Percentiles rank a stretch among this genome's conserved stretches.
These are phyloP conservation scores for Saturnispora sekii DNA, from an alignment of 805 yeast genomes.

Conservation along the genomic window DNA sequence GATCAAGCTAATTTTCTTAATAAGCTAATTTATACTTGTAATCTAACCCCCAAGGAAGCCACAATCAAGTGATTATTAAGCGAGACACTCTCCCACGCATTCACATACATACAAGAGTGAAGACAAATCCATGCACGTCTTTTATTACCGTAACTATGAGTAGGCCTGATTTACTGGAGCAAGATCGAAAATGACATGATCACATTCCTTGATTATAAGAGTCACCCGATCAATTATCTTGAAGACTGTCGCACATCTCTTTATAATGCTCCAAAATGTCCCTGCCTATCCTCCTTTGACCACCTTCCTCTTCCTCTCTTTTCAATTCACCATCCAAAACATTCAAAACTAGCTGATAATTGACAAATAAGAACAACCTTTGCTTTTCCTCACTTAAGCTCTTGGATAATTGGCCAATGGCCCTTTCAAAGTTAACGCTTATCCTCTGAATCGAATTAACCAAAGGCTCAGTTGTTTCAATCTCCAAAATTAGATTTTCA, in stretches of 20 bases:
- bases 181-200: background rate
- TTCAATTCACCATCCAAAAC: slow-evolving; percentile 29
- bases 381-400: slow-evolving; percentile 34
- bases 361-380: slow-evolving; percentile 67
- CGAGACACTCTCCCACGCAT: too few species aligned
- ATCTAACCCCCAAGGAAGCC: too few species aligned
- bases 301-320: slow-evolving; percentile 1
- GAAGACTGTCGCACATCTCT: background rate
- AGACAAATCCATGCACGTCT: too few species aligned
- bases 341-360: slow-evolving; percentile 54
- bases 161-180: too few species aligned
- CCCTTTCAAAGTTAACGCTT: slow-evolving; percentile 70
- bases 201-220: background rate
- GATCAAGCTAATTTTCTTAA: too few species aligned
- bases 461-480: slow-evolving; percentile 55
- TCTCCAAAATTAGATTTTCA: slow-evolving; percentile 23
- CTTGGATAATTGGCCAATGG: slow-evolving; percentile 59
- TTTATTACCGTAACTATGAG: too few species aligned
- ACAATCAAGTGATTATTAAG: too few species aligned
- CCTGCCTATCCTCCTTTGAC: background rate
- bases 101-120: too few species aligned
- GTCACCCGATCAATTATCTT: background rate
- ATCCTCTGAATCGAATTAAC: slow-evolving; percentile 58
- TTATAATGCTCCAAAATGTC: slow-evolving; percentile 1
- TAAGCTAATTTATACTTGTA: too few species aligned